Evolutionary conservation across 352 stramenopile species (phyloP), one percentile per base, ranked within the genome.

Genomic region (Phytophthora pisi): DNA sequence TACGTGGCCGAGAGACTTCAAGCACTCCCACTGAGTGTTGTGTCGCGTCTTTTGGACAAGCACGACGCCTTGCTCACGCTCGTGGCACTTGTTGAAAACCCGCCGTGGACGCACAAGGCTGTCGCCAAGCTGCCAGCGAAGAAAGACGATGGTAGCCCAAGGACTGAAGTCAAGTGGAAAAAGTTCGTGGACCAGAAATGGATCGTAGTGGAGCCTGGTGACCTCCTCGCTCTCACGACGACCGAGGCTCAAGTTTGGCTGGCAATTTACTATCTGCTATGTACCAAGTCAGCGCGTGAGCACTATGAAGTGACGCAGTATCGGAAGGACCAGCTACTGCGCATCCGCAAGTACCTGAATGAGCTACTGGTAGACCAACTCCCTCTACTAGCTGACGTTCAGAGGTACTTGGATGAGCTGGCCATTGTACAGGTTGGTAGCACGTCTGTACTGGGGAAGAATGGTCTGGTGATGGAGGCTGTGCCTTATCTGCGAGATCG

Each of bases 371-470:
- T 99, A 1, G 97, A 99, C 63, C 97, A 99, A 64, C 71, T 99
- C 7, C 97, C 97, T 20, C 71, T 99, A n/a, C 86, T 99, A 10
- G 66, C 79, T 7, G 94, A 98, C 47, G 82, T 99, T 3, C 92
- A 97, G 58, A 82, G 94, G 16, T 99, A 98, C 72, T 83, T 99
- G 63, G 97, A 99, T 67, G 97, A 99, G 70, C 76, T 99, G 40
- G 85, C 90, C 1, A 95, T 99, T 64, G 83, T 98, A 40, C 88
- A 98, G 18, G 86, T 97, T 2, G 66, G 63, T 15, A 70, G 51
- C 53, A 58, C 70, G 4, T 77, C 62, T 8, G 59, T 61, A 18
- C 38, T 74, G 28, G 49, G 74, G 20, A 80, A 78, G 40, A 78
- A 84, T 26, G 79, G 79, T 43, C 63, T 96, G 15, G 79, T 96